Evolutionary conservation across 306 rosid genomes (phyloP), one percentile per base, ranked within the genome.

Genomic region (Dryas octopetala): DNA sequence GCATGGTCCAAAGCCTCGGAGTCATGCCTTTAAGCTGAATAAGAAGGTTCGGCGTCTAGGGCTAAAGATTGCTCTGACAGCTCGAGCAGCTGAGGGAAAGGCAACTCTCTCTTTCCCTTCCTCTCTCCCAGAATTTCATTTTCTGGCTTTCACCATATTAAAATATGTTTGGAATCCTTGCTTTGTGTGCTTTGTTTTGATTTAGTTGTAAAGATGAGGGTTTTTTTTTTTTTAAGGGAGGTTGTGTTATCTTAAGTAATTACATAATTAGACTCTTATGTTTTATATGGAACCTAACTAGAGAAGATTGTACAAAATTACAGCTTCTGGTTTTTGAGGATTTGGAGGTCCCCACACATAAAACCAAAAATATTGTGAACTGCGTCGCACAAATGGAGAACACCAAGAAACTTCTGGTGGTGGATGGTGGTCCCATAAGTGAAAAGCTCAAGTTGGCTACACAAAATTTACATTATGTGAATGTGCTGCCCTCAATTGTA

Each of bases 41-140:
- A 92, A 92, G 86, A 90, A 95, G 86, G 97, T 95, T 71, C 88
- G 97, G 45, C 91, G 92, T 68, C 83, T 91, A 55, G 98, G 99
- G 69, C 81, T 92, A 81, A 92, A 79, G 89, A 82, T 96, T 80
- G 98, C 96, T 85, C 79, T 96, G 76, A 83, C 97, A 53, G 96
- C 97, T 74, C 94, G 92, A 50, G 99, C 89, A 32, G 99, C 98
- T 40, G 97, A 96, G 91, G 99, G 97, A 88, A 96, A 96, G 98
- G 99, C 79, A 83, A 82, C 91, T 80, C 40, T 57, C 73, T 68
- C 26, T 50, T 14, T 46, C 44, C 32, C 73, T 12, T 52, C 0
- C 38, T 32, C 38, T 32, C 38, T 32, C 17, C 14, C 2, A 23
- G 23, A 60, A 47, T 23, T 43, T 66, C 40, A 19, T 4, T 57